Evolutionary conservation across 2,329 filamentous ascomycete species (phyloP), one percentile per base, ranked within the genome.

Genomic region (Xylariaceae sp.): DNA sequence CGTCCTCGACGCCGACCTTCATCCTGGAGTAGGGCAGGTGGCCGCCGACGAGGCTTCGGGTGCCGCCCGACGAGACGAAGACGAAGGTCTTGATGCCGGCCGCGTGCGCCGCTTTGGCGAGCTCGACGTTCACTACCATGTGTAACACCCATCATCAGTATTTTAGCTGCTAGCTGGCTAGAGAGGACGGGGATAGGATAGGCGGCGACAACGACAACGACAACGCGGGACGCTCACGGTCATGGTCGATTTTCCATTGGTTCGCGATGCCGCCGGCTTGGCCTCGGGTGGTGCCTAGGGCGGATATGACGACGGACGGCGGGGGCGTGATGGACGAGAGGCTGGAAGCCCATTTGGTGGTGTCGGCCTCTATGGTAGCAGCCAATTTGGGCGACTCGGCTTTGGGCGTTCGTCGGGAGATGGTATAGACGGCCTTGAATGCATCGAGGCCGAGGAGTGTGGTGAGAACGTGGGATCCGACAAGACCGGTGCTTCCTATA

Each of bases 181-280:
- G 23, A 18, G 32, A 12, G 19, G 21, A 26, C 10, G 14, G 10
- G 45, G 44, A n/a, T 32, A 6, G n/a, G 41, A 12, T n/a, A 40
- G 21, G 44, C 37, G 16, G 18, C 48, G 26, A 29, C 26, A 29
- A 10, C 6, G 26, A 29, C 10, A n/a, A n/a, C 14, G 32, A 37
- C 14, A 3, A 16, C 12, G 32, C 32, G 32, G 32, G 7, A 7
- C 12, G 14, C 69, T 59, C 51, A 72, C 70, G 79, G 69, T 95
- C 91, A 70, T 92, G 85, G 76, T 97, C 93, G 62, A 97, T 90
- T 70, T 90, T 89, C 77, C 91, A 89, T 75, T 97, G 93, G 59
- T 87, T 86, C 23, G 86, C 88, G 62, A 96, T 76, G 54, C 89
- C 81, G 59, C 93, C 93, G 0, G 91, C 92, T 12, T 81, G 80